A percentile compares a stretch with the other conserved stretches of the same genome.
Evolutionary conservation across 176 grass and related monocot species (phyloP).

Genomic region (Metroxylon sagu): DNA sequence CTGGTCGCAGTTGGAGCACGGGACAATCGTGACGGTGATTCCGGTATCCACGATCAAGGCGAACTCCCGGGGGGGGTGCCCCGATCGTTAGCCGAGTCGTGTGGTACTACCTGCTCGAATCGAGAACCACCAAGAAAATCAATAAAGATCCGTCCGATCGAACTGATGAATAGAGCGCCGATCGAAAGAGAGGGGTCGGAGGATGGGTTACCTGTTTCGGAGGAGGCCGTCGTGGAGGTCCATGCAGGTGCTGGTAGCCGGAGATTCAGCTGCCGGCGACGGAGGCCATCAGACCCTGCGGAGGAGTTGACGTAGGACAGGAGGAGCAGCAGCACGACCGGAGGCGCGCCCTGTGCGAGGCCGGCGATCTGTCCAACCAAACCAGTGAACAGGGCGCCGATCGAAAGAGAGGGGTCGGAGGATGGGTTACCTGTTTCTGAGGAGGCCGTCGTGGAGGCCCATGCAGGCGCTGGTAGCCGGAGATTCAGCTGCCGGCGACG

Average conservation of each 20-base stretch:
- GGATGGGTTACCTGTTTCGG: slow-evolving; percentile 50
- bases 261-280: slow-evolving; percentile 7
- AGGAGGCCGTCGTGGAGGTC: slow-evolving; percentile 90
- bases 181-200: background rate
- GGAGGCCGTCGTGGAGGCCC: slow-evolving; percentile 89
- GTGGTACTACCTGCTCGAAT: slow-evolving; percentile 65
- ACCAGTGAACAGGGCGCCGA: background rate
- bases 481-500: slow-evolving; percentile 6
- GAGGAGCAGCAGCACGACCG: slow-evolving; percentile 67
- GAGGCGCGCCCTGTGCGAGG: background rate
- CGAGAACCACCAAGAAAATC: too few relatives aligned
- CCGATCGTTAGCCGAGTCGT: slow-evolving; percentile 86
- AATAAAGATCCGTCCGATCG: background rate
- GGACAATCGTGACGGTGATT: slow-evolving; percentile 92
- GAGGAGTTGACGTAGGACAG: slow-evolving; percentile 55
- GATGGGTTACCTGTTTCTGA: slow-evolving; percentile 59
- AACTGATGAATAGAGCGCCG: background rate
- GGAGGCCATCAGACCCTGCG: slow-evolving; percentile 17
- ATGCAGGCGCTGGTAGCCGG: slow-evolving; percentile 58
- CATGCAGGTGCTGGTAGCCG: slow-evolving; percentile 64
- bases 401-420: background rate
- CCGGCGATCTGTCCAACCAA: background rate
- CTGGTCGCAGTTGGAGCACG: slow-evolving; percentile 81
- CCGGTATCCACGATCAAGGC: slow-evolving; percentile 93
- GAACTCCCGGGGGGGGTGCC: slow-evolving; percentile 74